phyloP scores from a whole-genome alignment of 192 early-diverging fungal genomes.

The Backusella macrospora region DNA sequence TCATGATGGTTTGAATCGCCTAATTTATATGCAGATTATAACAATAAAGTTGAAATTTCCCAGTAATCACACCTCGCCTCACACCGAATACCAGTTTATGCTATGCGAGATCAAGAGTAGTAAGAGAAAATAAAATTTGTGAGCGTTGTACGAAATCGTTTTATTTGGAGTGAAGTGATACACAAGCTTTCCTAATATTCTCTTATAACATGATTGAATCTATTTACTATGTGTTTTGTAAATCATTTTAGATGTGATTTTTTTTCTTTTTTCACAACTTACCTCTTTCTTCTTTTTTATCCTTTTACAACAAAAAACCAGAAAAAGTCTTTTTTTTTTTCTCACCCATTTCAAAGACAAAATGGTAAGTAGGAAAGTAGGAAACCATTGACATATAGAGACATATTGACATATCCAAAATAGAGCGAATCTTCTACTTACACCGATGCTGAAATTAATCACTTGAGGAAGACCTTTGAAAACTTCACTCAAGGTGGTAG shows the following conservation, averaged over 20 bases:
- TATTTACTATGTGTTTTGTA: slow-evolving; percentile 8
- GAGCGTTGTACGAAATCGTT: background rate
- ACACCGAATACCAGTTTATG: background rate
- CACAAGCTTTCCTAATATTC: slow-evolving; percentile 16
- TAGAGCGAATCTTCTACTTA: slow-evolving; percentile 22
- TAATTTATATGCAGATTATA: slow-evolving; percentile 1
- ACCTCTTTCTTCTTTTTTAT: background rate
- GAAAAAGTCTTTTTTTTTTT: background rate
- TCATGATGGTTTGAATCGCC: too few species aligned
- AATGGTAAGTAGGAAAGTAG: background rate
- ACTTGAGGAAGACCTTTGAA: slow-evolving; percentile 29
- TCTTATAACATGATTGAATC: slow-evolving; percentile 13
- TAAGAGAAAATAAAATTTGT: background rate
- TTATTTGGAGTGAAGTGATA: slow-evolving; percentile 7
- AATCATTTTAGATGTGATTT: slow-evolving; percentile 7
- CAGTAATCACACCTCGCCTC: background rate
- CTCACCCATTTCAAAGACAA: slow-evolving; percentile 13
- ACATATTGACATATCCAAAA: slow-evolving; percentile 1
- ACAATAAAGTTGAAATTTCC: background rate
- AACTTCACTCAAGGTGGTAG: slow-evolving; percentile 30
- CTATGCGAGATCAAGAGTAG: slow-evolving; percentile 3
- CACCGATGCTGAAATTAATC: slow-evolving; percentile 31
- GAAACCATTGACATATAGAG: background rate
- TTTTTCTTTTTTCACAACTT: background rate
- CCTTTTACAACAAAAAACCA: slow-evolving; percentile 1